Conservation (phyloP, 768 basidiomycete genomes). For the Phylloporus sp. region DNA sequence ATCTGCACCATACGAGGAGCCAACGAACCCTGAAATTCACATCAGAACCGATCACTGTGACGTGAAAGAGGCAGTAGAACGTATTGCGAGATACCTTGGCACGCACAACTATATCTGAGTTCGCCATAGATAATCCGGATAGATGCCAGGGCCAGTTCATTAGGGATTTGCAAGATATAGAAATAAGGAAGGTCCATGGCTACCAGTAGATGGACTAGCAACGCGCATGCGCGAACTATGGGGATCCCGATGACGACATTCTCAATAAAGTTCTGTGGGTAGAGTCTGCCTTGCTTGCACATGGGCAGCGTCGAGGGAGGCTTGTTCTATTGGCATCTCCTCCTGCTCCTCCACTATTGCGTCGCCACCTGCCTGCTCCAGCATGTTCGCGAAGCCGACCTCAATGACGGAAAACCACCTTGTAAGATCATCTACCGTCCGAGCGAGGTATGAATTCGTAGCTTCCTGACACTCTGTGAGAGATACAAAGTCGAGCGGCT, state of each 20-base stretch:
- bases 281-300: slow-evolving; percentile 9
- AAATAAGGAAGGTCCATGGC: slow-evolving; percentile 4
- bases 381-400: slow-evolving; percentile 59
- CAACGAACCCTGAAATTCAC: slow-evolving; percentile 81
- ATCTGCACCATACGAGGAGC: slow-evolving; percentile 94
- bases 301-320: slow-evolving; percentile 7
- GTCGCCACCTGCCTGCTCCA: slow-evolving; percentile 49
- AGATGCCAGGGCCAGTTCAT: slow-evolving; percentile 8
- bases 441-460: slow-evolving; percentile 64
- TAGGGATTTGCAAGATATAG: slow-evolving; percentile 12
- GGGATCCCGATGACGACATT: background rate
- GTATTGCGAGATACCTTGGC: slow-evolving; percentile 75
- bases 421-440: slow-evolving; percentile 68
- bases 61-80: slow-evolving; percentile 70
- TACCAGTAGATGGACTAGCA: slow-evolving; percentile 19
- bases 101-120: slow-evolving; percentile 53
- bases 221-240: slow-evolving; percentile 6
- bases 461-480: slow-evolving; percentile 50
- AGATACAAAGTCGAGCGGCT: slow-evolving; percentile 64
- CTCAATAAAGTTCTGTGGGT: slow-evolving; percentile 20
- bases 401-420: slow-evolving; percentile 76
- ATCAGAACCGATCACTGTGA: slow-evolving; percentile 81
- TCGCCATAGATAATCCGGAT: slow-evolving; percentile 16
- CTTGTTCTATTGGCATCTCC: slow-evolving; percentile 29
- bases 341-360: slow-evolving; percentile 66